Evolutionary conservation across 805 yeast genomes (phyloP).

Genomic region (Debaryomyces maramus): DNA sequence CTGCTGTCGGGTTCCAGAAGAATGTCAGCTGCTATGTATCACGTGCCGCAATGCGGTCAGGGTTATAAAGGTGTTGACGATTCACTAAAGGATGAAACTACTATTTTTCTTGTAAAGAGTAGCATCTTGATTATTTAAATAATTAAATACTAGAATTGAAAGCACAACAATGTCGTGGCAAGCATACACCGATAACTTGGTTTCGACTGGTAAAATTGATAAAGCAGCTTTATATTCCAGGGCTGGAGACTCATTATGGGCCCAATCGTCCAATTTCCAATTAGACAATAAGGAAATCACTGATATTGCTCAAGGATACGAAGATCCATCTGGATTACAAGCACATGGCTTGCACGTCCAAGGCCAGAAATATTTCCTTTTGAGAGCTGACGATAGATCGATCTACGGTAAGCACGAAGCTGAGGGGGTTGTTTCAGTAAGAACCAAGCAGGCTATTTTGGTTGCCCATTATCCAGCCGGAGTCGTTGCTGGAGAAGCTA

Average conservation of each 20-base stretch:
- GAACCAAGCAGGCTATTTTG: conserved; percentile 90
- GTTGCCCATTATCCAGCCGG: conserved; percentile 94
- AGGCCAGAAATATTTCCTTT: conserved; percentile 82
- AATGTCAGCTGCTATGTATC: too few relatives aligned
- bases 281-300: conserved; percentile 70
- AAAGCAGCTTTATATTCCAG: conserved; percentile 90
- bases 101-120: neutral
- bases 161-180: conserved; percentile 36
- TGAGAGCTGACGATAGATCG: conserved; percentile 88
- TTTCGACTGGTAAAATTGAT: conserved; percentile 85
- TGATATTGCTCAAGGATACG: conserved; percentile 76
- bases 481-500: conserved; percentile 92
- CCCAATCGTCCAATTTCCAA: conserved; percentile 66
- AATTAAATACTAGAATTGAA: too few relatives aligned
- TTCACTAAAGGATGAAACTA: neutral
- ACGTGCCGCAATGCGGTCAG: too few relatives aligned
- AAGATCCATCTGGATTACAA: conserved; percentile 76
- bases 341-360: conserved; percentile 83
- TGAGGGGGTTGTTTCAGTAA: conserved; percentile 85
- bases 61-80: too few relatives aligned
- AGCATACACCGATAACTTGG: conserved; percentile 95
- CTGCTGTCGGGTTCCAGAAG: too few relatives aligned
- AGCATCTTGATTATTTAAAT: too few relatives aligned
- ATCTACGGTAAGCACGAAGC: conserved; percentile 90
- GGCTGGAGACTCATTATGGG: conserved; percentile 96